These are phyloP conservation scores for Taphrina flavorubra DNA, from an alignment of 1,139 yeast species.

Conservation along the genomic window DNA sequence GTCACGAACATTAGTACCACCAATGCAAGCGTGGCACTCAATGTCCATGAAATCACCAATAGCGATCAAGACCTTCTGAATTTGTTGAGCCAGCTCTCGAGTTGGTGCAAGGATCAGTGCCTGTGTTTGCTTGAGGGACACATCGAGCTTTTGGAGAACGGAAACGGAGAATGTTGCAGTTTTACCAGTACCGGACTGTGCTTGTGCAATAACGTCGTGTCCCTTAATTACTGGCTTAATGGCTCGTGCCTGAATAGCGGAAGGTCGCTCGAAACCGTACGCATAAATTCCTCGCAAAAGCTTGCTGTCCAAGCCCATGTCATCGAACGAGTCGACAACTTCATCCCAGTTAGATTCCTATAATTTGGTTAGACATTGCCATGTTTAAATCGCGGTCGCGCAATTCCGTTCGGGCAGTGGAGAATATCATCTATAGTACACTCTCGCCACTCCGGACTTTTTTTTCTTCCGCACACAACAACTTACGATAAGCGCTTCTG, in stretches of 20 bases:
- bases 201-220: slow-evolving; percentile 96
- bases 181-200: slow-evolving; percentile 99
- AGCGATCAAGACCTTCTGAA: slow-evolving; percentile 92
- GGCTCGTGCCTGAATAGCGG: slow-evolving; percentile 98
- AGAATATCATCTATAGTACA: not conserved
- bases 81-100: slow-evolving; percentile 97
- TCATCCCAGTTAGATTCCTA: slow-evolving; percentile 90
- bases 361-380: no score
- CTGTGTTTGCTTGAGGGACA: slow-evolving; percentile 62
- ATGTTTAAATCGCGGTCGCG: not conserved
- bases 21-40: slow-evolving; percentile 96
- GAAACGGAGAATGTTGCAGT: slow-evolving; percentile 98
- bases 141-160: slow-evolving; percentile 64
- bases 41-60: slow-evolving; percentile 93
- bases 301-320: slow-evolving; percentile 55
- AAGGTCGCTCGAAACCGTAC: slow-evolving; percentile 65
- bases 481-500: slow-evolving; percentile 36
- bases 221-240: slow-evolving; percentile 95
- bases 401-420: no score
- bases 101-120: slow-evolving; percentile 95
- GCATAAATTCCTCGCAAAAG: slow-evolving; percentile 75
- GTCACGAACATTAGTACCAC: slow-evolving; percentile 92
- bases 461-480: slow-evolving; percentile 1
- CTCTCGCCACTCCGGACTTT: slow-evolving; percentile 12
- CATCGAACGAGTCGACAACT: slow-evolving; percentile 58